Evolutionary conservation across 2,329 filamentous ascomycete species (phyloP).

Genomic region (Mollisiaceae sp.): DNA sequence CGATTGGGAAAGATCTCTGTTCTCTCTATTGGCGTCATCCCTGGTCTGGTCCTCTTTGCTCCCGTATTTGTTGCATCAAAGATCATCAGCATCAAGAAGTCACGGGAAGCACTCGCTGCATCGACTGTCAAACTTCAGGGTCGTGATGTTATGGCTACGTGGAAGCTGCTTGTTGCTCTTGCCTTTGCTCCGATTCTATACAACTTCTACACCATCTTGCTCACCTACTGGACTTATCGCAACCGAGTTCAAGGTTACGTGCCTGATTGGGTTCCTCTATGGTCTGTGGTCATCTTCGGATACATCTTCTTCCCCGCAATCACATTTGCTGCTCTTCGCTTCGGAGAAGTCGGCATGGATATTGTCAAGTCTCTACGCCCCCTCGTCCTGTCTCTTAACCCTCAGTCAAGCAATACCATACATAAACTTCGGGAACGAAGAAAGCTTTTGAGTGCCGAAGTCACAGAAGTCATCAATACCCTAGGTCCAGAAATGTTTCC

Average conservation of each 20-base stretch:
- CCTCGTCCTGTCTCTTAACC: slow-evolving; percentile 82
- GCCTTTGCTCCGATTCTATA: slow-evolving; percentile 81
- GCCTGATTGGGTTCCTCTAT: slow-evolving; percentile 80
- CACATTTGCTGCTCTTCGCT: slow-evolving; percentile 90
- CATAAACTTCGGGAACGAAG: slow-evolving; percentile 76
- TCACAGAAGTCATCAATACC: slow-evolving; percentile 92
- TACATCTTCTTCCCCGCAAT: slow-evolving; percentile 84
- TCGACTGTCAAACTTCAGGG: slow-evolving; percentile 89
- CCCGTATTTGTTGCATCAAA: slow-evolving; percentile 88
- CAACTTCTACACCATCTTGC: slow-evolving; percentile 76
- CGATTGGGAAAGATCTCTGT: slow-evolving; percentile 77
- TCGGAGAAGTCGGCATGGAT: slow-evolving; percentile 98
- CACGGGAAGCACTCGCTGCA: slow-evolving; percentile 80
- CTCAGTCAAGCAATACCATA: slow-evolving; percentile 82
- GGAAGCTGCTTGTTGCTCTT: slow-evolving; percentile 67
- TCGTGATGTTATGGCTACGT: slow-evolving; percentile 89
- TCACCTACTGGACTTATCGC: slow-evolving; percentile 78
- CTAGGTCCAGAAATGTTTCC: slow-evolving; percentile 95
- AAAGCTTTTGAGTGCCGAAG: slow-evolving; percentile 75
- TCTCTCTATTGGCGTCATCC: slow-evolving; percentile 80
- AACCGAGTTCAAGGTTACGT: slow-evolving; percentile 85
- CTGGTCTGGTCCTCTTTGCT: slow-evolving; percentile 84
- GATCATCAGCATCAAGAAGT: slow-evolving; percentile 80
- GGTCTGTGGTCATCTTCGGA: slow-evolving; percentile 74
- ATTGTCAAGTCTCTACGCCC: slow-evolving; percentile 94